Evolutionary conservation across 1,284 basidiomycete species (phyloP).

Genomic region (Cutaneotrichosporon daszewskae): DNA sequence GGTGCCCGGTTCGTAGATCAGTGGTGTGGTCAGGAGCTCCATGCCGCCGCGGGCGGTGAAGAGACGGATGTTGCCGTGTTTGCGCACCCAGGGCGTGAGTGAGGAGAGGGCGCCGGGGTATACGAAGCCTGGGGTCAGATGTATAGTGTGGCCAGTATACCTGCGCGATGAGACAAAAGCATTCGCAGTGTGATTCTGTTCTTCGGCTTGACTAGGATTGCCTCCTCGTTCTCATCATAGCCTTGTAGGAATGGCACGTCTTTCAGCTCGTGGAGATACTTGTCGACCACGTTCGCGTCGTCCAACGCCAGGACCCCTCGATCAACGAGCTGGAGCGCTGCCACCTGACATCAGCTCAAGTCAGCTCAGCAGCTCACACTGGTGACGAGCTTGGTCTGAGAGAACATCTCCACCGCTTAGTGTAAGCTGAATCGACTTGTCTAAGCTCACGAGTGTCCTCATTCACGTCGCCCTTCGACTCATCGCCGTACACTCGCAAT

Average conservation of each 20-base stretch:
- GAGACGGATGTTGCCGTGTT: not conserved
- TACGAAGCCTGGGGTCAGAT: constrained; percentile 6
- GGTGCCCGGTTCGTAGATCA: constrained; percentile 36
- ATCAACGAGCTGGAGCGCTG: constrained; percentile 13
- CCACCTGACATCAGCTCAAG: no score
- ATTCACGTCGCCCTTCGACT: no score
- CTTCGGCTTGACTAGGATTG: constrained; percentile 20
- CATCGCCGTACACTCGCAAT: no score
- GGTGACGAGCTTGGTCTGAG: constrained; percentile 34
- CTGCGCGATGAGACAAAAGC: constrained; percentile 34
- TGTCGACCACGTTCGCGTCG: constrained; percentile 17
- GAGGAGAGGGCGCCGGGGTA: not conserved
- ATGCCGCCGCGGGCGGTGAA: constrained; percentile 15
- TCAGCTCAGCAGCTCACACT: constrained; percentile 10
- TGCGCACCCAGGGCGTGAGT: constrained; percentile 3
- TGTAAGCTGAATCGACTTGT: no score
- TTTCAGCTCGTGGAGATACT: constrained; percentile 30
- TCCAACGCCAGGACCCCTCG: constrained; percentile 19
- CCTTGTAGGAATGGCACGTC: constrained; percentile 26
- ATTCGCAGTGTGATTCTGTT: constrained; percentile 33
- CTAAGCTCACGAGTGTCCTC: no score
- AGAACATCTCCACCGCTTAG: constrained; percentile 33
- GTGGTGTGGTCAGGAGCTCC: constrained; percentile 16
- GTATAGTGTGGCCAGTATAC: constrained; percentile 27
- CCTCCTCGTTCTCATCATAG: constrained; percentile 25